Evolutionary conservation across 2,329 filamentous ascomycete genomes (phyloP), one percentile per base, ranked within the genome.

Genomic region (Colletotrichum sp.): DNA sequence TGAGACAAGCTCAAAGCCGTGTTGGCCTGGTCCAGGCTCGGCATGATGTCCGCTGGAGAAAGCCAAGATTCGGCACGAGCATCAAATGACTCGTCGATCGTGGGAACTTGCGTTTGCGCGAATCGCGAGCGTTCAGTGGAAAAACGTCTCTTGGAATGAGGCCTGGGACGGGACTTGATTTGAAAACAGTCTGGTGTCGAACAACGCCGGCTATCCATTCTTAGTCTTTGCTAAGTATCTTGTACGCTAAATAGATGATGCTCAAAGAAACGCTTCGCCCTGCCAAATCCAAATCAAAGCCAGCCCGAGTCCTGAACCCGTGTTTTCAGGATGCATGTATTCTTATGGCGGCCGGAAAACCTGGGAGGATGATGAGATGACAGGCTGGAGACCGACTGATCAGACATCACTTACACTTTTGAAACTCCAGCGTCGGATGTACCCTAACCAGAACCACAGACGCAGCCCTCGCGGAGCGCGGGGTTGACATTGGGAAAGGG

Each of bases 401-500:
- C 6, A 26, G 61, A 28, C 48, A 13, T 24, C 65, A 63, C 72
- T 36, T 32, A 75, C 68, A 36, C 59, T 64, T 43, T 16, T 39
- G 60, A 60, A 48, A 74, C 16, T 30, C 16, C 66, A 26, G 6
- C 13, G 21, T 10, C 24, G 30, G 24, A 10, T 7, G 2, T 26
- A 12, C 8, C 26, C n/a, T 60, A 76, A 10, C 74, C 74, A 21
- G 74, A 76, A n/a, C 70, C 74, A 21, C 74, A 76, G n/a, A 74
- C 70, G 28, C 74, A 76, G 32, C 74, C 74, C 43, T 76, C 43
- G 12, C 74, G 74, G 7, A 76, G 70, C 18, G 70, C 74, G 18
- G 74, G 74, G 28, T 57, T 57, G 18, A 68, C 67, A 34, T 74
- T 73, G 74, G 74, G 74, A 15, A 76, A 76, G 10, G 74, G 74